Base-by-base conservation (phyloP, 169 alveolate genomes). In the Prorocentrum cordatum region DNA sequence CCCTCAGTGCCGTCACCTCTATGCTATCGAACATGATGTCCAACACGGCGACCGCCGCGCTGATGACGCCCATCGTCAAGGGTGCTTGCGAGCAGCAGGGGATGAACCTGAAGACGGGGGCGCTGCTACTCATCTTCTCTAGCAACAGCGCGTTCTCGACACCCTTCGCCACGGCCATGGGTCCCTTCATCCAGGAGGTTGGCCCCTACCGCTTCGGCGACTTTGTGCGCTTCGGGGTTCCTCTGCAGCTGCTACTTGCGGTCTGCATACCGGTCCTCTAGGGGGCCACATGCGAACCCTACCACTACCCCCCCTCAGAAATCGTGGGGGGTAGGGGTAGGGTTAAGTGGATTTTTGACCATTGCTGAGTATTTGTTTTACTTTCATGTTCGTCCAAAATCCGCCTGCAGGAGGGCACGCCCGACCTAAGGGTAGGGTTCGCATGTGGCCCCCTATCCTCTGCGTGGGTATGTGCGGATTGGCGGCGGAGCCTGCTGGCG, bases 41-140 rank as follows among this genome's bases (percentile, higher is more conserved):
- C 12, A 70, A 75, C 35, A 75, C 86, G 10, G 86, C 86, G 29
- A 75, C 86, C 2, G 86, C 86, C 0, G 86, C 86, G 4, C 72
- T 75, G 72, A 75, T 75, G 86, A 72, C 86, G 29, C 86, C 86
- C 58, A 75, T 75, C 35, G 86, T 72, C 9, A 75, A 54, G 86
- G n/a, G 59, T 36, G 72, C 58, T 22, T 75, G 86, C 27, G 22
- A 58, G 4, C 47, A 70, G 14, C 42, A 10, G 12, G 27, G 61
- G 45, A 75, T 70, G 86, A 75, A 75, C 39, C 33, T 75, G n/a
- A 75, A 75, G 61, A 54, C 86, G 36, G 68, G 72, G 1, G 86
- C 86, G 5, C 35, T 75, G 18, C 72, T 75, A 22, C 72, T 75
- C 42, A 61, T 54, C 22, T 50, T 75, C 36, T 75, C 86, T 35